phyloP scores from a whole-genome alignment of 2,329 filamentous ascomycete genomes.

The Cladosporium sp. region DNA sequence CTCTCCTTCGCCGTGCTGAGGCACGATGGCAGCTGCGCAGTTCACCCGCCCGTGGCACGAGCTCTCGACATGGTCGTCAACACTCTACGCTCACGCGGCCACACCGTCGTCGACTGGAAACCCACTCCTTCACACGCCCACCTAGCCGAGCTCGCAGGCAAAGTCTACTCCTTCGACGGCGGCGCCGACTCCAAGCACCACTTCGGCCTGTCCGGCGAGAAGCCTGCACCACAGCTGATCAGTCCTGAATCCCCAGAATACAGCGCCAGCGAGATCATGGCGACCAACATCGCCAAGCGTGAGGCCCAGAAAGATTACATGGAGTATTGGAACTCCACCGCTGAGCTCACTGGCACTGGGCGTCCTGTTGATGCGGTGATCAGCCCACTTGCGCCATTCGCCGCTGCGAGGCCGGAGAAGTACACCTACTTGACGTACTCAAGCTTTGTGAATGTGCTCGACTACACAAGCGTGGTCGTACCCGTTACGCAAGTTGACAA shows the following conservation, averaged over 20 bases:
- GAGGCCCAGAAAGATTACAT: constrained; percentile 56
- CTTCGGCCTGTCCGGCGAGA: constrained; percentile 54
- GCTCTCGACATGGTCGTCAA: constrained; percentile 50
- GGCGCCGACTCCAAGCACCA: constrained; percentile 49
- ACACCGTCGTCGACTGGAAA: constrained; percentile 57
- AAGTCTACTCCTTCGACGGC: constrained; percentile 46
- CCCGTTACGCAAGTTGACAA: constrained; percentile 55
- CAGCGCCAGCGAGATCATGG: constrained; percentile 42
- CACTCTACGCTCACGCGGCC: constrained; percentile 49
- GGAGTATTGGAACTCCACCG: constrained; percentile 61
- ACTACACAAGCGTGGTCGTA: constrained; percentile 53
- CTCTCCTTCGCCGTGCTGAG: constrained; percentile 54
- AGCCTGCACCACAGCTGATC: constrained; percentile 42
- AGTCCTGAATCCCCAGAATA: constrained; percentile 35
- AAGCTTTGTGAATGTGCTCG: constrained; percentile 49
- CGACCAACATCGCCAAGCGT: constrained; percentile 50
- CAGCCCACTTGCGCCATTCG: constrained; percentile 47
- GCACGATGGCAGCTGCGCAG: constrained; percentile 47
- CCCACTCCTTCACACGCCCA: constrained; percentile 47
- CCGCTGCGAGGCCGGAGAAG: constrained; percentile 45
- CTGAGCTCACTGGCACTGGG: constrained; percentile 43
- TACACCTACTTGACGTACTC: constrained; percentile 47
- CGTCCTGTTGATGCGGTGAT: constrained; percentile 52
- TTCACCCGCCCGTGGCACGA: constrained; percentile 56
- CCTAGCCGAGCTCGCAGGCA: constrained; percentile 33